These are phyloP conservation scores for Pyrenophora graminea DNA, from an alignment of 2,329 filamentous ascomycete genomes.

Conservation along the genomic window DNA sequence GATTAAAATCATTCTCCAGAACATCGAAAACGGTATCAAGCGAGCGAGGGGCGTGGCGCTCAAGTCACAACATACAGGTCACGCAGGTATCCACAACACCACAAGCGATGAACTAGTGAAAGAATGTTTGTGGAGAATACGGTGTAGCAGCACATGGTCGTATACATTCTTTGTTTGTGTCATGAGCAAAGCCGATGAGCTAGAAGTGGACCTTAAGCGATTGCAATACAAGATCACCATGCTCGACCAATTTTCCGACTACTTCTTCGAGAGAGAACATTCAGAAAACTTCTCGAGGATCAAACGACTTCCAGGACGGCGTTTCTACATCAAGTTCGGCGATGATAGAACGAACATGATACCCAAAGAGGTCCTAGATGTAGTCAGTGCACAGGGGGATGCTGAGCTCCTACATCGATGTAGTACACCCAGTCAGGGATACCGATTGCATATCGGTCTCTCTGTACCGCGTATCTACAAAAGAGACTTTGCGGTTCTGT, in stretches of 20 bases:
- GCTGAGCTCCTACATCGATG: slow-evolving; percentile 29
- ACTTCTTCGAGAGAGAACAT: slow-evolving; percentile 31
- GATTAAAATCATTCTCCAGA: slow-evolving; percentile 16
- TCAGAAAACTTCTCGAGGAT: slow-evolving; percentile 27
- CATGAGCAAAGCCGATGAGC: slow-evolving; percentile 19
- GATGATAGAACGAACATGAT: slow-evolving; percentile 15
- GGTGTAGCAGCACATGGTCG: slow-evolving; percentile 23
- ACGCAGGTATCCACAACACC: slow-evolving; percentile 1
- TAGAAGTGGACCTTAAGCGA: slow-evolving; percentile 24
- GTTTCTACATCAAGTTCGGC: slow-evolving; percentile 20
- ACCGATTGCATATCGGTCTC: slow-evolving; percentile 31
- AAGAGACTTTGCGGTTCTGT: slow-evolving; percentile 35
- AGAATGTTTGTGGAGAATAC: slow-evolving; percentile 25
- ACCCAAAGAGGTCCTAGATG: slow-evolving; percentile 24
- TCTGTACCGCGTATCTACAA: slow-evolving; percentile 30
- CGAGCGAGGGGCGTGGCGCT: slow-evolving; percentile 25
- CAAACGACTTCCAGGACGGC: slow-evolving; percentile 29
- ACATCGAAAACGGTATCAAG: slow-evolving; percentile 21
- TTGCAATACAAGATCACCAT: slow-evolving; percentile 25
- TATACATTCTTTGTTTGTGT: slow-evolving; percentile 28
- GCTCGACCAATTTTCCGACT: slow-evolving; percentile 31
- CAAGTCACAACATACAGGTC: slow-evolving; percentile 9
- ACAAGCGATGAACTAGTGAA: slow-evolving; percentile 21
- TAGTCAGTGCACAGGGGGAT: slow-evolving; percentile 29
- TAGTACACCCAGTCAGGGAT: slow-evolving; percentile 14